These are phyloP conservation scores for Lithospermum erythrorhizon DNA, from an alignment of 257 asterid genomes.

Conservation along the genomic window DNA sequence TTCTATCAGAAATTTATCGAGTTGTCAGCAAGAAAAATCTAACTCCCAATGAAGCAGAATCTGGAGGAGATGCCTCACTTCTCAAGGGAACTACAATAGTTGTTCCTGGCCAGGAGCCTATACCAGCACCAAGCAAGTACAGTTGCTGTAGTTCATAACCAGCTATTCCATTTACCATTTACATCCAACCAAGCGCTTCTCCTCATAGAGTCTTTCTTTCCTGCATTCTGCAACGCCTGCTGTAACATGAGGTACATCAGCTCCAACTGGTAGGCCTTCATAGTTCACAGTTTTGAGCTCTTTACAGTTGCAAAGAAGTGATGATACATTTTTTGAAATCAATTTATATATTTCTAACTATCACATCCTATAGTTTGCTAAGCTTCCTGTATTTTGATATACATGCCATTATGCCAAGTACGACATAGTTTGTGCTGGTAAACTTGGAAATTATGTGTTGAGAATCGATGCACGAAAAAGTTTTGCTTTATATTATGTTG, in stretches of 20 bases:
- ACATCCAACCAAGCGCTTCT: slow-evolving; percentile 1
- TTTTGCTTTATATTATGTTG: no score
- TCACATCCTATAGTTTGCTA: no score
- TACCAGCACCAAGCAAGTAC: slow-evolving; percentile 35
- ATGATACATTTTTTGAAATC: slow-evolving; percentile 3
- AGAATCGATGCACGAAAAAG: not conserved
- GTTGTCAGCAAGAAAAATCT: slow-evolving; percentile 70
- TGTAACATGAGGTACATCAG: not conserved
- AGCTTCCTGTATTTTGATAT: no score
- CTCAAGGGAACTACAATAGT: slow-evolving; percentile 60
- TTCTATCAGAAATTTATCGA: slow-evolving; percentile 64
- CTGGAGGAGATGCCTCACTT: slow-evolving; percentile 59
- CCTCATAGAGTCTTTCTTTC: not conserved
- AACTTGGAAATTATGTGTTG: not conserved
- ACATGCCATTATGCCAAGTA: not conserved
- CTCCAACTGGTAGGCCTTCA: no score
- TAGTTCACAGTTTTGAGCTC: not conserved
- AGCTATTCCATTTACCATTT: slow-evolving; percentile 9
- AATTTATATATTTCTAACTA: not conserved
- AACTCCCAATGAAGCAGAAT: slow-evolving; percentile 59
- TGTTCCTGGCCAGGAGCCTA: slow-evolving; percentile 57
- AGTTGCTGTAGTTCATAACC: slow-evolving; percentile 60
- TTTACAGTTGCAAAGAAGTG: not conserved
- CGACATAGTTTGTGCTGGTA: not conserved
- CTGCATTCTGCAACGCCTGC: not conserved